Percentiles rank a stretch among this genome's conserved stretches.
phyloP scores from a whole-genome alignment of 768 basidiomycete species.

The Tylopilus plumbeoviolaceoides region DNA sequence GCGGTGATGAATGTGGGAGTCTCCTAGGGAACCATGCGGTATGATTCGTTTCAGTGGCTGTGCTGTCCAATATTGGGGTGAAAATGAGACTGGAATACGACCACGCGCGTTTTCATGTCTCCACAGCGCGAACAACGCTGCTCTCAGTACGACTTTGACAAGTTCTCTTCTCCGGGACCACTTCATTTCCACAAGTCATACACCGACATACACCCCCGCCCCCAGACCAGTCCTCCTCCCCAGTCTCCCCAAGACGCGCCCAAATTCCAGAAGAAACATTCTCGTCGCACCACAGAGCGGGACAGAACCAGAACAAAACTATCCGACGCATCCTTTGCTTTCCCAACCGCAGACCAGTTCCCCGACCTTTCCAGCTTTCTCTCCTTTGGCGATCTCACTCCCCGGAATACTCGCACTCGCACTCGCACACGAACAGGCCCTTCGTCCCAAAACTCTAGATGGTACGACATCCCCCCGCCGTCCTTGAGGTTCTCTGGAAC shows the following conservation, averaged over 20 bases:
- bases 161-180: background rate
- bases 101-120: background rate
- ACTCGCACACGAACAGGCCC: constrained; percentile 58
- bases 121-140: background rate
- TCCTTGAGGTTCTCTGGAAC: constrained; percentile 63
- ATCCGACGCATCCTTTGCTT: constrained; percentile 24
- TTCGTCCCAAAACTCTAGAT: constrained; percentile 38
- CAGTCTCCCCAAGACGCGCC: constrained; percentile 14
- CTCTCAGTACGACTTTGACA: background rate
- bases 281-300: constrained; percentile 24
- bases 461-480: constrained; percentile 46
- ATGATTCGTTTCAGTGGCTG: background rate
- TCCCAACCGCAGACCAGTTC: constrained; percentile 26
- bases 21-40: too few species aligned
- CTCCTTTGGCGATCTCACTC: constrained; percentile 29
- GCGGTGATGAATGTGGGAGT: too few species aligned
- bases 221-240: constrained; percentile 33
- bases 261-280: constrained; percentile 18
- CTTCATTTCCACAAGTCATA: background rate
- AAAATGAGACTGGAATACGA: background rate
- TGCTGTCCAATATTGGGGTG: background rate
- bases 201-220: constrained; percentile 12
- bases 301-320: constrained; percentile 26
- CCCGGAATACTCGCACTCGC: constrained; percentile 44
- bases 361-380: constrained; percentile 25